Evolutionary conservation across 352 stramenopile species (phyloP).

Genomic region (Pythium monospermum): DNA sequence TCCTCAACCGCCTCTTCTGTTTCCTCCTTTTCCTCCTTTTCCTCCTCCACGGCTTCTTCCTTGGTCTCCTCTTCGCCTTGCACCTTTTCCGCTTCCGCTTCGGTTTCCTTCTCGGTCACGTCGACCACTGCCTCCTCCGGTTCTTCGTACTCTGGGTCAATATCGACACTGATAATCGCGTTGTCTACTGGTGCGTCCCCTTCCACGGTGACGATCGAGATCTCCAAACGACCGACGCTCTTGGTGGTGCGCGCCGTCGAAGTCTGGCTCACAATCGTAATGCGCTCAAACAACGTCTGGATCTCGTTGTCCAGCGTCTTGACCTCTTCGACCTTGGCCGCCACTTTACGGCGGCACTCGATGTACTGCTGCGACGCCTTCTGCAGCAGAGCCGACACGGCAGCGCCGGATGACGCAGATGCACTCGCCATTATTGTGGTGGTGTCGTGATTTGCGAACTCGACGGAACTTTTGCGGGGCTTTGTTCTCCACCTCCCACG

Average conservation of each 20-base stretch:
- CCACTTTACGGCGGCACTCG: constrained; percentile 70
- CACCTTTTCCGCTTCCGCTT: constrained; percentile 4
- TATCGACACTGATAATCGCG: constrained; percentile 53
- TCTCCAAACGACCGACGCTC: constrained; percentile 68
- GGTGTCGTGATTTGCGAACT: too few relatives aligned
- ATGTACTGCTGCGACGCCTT: constrained; percentile 80
- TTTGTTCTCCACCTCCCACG: constrained; percentile 4
- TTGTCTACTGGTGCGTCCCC: constrained; percentile 48
- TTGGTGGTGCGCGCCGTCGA: constrained; percentile 30
- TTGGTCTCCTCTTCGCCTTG: constrained; percentile 5
- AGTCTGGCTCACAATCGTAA: constrained; percentile 44
- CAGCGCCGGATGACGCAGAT: constrained; percentile 27
- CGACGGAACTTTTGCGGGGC: neutral
- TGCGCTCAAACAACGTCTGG: constrained; percentile 62
- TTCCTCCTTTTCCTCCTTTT: neutral
- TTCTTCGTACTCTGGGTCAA: constrained; percentile 76
- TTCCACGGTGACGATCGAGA: constrained; percentile 50
- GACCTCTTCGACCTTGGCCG: constrained; percentile 74
- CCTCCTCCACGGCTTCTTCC: neutral
- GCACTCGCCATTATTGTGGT: constrained; percentile 44
- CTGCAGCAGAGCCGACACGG: constrained; percentile 64
- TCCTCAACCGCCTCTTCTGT: neutral
- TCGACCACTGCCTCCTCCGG: constrained; percentile 28
- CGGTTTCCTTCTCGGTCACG: neutral
- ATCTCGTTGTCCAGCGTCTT: constrained; percentile 74